phyloP scores from a whole-genome alignment of 768 basidiomycete genomes.

The Lentinus tigrinus region DNA sequence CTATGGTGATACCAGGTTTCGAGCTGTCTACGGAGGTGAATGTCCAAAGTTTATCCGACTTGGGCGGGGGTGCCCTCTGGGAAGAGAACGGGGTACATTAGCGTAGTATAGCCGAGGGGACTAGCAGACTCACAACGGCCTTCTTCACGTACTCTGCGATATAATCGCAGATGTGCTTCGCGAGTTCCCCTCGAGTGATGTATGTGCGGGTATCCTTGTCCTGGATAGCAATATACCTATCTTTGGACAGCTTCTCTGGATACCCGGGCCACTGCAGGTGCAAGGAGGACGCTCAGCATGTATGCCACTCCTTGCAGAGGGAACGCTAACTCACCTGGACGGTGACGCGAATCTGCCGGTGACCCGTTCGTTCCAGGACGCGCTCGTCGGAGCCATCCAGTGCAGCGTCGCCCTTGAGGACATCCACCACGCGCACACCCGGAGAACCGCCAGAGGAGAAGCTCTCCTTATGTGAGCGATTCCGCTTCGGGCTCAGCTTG shows the following conservation, averaged over 20 bases:
- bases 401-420: background rate
- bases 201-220: constrained; percentile 1
- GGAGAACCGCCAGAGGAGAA: constrained; percentile 6
- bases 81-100: background rate
- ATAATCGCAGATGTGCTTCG: constrained; percentile 7
- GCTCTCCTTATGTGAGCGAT: background rate
- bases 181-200: constrained; percentile 15
- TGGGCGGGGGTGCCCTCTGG: constrained; percentile 1
- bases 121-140: constrained; percentile 7
- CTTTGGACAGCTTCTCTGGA: background rate
- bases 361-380: constrained; percentile 11
- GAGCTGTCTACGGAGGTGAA: background rate
- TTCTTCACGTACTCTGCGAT: constrained; percentile 6
- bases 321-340: constrained; percentile 11
- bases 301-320: background rate
- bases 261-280: constrained; percentile 23
- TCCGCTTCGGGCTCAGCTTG: background rate
- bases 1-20: constrained; percentile 2
- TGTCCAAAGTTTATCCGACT: constrained; percentile 1
- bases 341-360: constrained; percentile 16
- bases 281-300: background rate
- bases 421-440: constrained; percentile 12
- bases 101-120: no score
- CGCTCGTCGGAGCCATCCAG: constrained; percentile 10
- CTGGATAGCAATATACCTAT: constrained; percentile 18